These are phyloP conservation scores for Lichenothelia convexa DNA, from an alignment of 495 filamentous ascomycete species.

Conservation along the genomic window DNA sequence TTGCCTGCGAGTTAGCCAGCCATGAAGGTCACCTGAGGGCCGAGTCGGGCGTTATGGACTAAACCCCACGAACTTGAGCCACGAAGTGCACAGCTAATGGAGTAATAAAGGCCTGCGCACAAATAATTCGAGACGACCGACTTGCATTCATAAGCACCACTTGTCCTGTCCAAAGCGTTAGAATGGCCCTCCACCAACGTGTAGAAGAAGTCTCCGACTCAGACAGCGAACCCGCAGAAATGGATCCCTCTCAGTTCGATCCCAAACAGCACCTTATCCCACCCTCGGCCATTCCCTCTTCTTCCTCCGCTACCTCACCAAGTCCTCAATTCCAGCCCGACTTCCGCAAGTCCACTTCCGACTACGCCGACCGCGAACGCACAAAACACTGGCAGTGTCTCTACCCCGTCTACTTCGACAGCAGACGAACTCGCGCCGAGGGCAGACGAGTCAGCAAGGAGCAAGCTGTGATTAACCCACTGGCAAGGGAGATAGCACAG, in stretches of 20 bases:
- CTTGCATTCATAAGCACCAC: too few species aligned
- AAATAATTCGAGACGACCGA: too few species aligned
- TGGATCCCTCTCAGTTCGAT: conserved; percentile 43
- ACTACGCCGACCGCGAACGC: neutral
- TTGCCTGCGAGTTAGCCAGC: too few species aligned
- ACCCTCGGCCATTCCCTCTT: conserved; percentile 15
- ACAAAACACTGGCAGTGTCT: conserved; percentile 62
- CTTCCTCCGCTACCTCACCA: conserved; percentile 6
- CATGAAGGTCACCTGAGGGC: too few species aligned
- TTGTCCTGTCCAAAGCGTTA: too few species aligned
- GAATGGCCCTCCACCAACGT: conserved; percentile 63
- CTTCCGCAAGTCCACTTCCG: neutral
- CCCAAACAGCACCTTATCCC: conserved; percentile 10
- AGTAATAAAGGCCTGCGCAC: neutral
- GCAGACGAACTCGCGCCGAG: conserved; percentile 47
- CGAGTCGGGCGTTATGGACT: too few species aligned
- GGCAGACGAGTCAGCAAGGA: conserved; percentile 58
- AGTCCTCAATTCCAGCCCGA: neutral
- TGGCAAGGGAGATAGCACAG: conserved; percentile 77
- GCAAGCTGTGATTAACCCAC: conserved; percentile 64
- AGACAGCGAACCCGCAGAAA: conserved; percentile 34
- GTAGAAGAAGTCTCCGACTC: conserved; percentile 81
- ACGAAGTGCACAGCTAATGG: neutral
- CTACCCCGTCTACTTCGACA: conserved; percentile 91
- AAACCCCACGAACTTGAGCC: too few species aligned